Evolutionary conservation across 768 basidiomycete species (phyloP).

Genomic region (Gloeophyllum trabeum): DNA sequence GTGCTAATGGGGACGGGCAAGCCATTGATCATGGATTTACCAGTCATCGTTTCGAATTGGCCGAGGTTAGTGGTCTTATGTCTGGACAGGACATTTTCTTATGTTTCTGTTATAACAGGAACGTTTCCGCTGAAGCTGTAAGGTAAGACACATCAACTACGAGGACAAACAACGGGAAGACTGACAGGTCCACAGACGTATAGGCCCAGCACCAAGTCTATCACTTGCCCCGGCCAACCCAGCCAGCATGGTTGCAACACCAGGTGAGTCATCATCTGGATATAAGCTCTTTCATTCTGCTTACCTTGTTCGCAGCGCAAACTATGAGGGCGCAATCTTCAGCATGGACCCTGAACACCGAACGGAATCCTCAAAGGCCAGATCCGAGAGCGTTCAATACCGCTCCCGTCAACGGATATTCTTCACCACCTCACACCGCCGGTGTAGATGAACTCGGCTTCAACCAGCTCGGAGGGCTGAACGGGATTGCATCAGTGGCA

Average conservation of each 20-base stretch:
- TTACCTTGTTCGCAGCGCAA: no score
- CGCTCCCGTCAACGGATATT: no score
- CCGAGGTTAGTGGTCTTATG: slow-evolving; percentile 42
- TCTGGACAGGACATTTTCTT: neutral
- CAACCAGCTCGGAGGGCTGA: neutral
- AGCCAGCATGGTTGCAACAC: neutral
- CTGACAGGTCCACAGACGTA: slow-evolving; percentile 25
- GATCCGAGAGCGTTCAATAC: no score
- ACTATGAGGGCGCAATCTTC: no score
- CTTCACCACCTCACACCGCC: no score
- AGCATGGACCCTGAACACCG: no score
- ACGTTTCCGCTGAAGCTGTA: slow-evolving; percentile 63
- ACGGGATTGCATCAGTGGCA: neutral
- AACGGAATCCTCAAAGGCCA: no score
- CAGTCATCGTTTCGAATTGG: slow-evolving; percentile 80
- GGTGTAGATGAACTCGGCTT: slow-evolving; percentile 15
- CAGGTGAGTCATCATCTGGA: no score
- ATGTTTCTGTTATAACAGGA: slow-evolving; percentile 26
- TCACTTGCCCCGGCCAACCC: slow-evolving; percentile 12
- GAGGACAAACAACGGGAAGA: neutral
- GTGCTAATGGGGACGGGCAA: slow-evolving; percentile 64
- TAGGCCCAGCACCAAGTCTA: slow-evolving; percentile 32
- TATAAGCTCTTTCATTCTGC: no score
- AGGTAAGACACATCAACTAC: slow-evolving; percentile 16
- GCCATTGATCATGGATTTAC: slow-evolving; percentile 60